These are phyloP conservation scores for sunflower (Helianthus annuus) DNA, from an alignment of 129 eudicot genomes.

Conservation along the genomic window DNA sequence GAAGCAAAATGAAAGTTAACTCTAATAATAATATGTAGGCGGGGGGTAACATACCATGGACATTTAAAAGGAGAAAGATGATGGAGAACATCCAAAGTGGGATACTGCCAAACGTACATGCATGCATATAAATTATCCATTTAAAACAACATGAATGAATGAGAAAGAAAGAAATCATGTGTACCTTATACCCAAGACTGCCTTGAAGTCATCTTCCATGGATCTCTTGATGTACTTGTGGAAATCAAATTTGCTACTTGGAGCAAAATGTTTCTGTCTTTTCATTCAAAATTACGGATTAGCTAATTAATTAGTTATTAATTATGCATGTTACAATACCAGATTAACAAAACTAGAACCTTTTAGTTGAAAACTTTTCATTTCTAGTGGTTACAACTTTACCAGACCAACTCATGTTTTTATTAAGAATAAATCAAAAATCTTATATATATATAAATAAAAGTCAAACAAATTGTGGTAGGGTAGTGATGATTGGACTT, in stretches of 20 bases:
- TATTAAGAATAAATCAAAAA: no score
- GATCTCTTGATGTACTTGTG: conserved; percentile 78
- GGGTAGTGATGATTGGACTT: conserved; percentile 19
- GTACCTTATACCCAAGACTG: conserved; percentile 74
- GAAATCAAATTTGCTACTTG: conserved; percentile 66
- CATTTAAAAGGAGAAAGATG: conserved; percentile 53
- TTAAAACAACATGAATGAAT: conserved; percentile 5
- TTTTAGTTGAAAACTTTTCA: no score
- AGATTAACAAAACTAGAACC: no score
- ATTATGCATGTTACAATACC: no score
- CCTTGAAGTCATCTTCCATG: conserved; percentile 79
- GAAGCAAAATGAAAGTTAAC: no score
- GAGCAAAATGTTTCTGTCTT: conserved; percentile 69
- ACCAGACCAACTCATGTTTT: no score
- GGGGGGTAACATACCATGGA: conserved; percentile 50
- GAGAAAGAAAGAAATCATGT: background rate
- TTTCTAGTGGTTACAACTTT: no score
- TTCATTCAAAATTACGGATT: background rate
- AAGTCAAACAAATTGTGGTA: background rate
- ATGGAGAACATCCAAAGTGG: conserved; percentile 67
- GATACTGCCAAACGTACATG: conserved; percentile 36
- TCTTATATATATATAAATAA: background rate
- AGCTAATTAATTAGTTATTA: no score
- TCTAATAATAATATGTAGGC: no score
- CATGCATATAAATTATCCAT: background rate